Evolutionary conservation across 1,284 basidiomycete genomes (phyloP), one percentile per base, ranked within the genome.

Genomic region (Mycena sp.): DNA sequence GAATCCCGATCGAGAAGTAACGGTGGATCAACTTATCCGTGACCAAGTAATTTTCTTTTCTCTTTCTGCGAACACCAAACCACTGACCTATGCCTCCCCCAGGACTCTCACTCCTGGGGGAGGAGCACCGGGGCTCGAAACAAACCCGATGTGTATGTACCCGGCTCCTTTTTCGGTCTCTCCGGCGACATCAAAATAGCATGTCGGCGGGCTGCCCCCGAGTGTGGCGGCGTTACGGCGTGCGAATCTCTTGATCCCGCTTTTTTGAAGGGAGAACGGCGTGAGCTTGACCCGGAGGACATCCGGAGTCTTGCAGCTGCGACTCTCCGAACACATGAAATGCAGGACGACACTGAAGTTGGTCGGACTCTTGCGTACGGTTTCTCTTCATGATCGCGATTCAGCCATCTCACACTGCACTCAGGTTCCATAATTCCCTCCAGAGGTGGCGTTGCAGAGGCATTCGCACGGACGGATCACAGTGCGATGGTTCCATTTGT

Each of bases 21-120:
- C 58, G 32, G 25, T 52, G 25, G 58, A 52, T 52, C n/a, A 52
- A 28, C 30, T 45, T 17, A 37, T 59, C 43, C 58, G 49, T 21
- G 58, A 52, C 19, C 58, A 52, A 28, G 57, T 51, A 9, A 10
- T 32, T 28, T 21, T 44, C 32, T 17, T 43, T 14, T 12, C 11
- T 2, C 26, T 21, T 52, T 16, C 2, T 23, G 21, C 23, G 12
- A 21, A 32, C 48, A 6, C 14, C 23, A 5, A 28, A 23, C 19
- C 46, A 26, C 45, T 58, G 17, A 49, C 14, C 19, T 30, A 29
- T 26, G 2, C 30, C 10, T 40, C 11, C 41, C 2, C 41, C 25
- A 61, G 61, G 53, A 57, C 26, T 16, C 53, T 40, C 61, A 62
- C 30, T 62, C 61, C n/a, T 62, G 37, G 28, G 40, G 32, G 21